Evolutionary conservation across 352 stramenopile species (phyloP), one percentile per base, ranked within the genome.

Genomic region (Globisporangium camurandrum): DNA sequence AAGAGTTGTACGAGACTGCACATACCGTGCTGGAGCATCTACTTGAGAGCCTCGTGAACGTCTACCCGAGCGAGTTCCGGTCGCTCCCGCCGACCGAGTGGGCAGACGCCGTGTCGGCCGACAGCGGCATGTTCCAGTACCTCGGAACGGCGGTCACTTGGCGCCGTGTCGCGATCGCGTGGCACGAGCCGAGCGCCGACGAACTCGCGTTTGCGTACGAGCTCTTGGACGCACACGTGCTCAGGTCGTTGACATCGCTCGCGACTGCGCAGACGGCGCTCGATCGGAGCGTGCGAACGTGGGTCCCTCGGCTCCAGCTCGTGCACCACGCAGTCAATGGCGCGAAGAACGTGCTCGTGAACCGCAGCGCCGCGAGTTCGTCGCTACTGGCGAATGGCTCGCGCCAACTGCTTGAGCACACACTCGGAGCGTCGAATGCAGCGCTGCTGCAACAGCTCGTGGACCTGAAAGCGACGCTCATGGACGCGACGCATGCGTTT

Each of bases 41-140:
- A 11, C 59, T 89, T 1, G 42, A 49, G 19, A 71, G 55, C 4
- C 60, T 88, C 31, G 44, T 80, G 1, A 59, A 59, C 16, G 69
- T 84, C 6, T 88, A 88, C 51, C 69, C 70, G 19, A 49, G 69
- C 1, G 78, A 89, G 23, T 86, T 84, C 36, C 64, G 75, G 11
- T 87, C 75, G 5, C 54, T 89, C 33, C 61, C 78, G 27, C 57
- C 52, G 30, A 28, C n/a, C 6, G 67, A 76, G 24, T 87, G 72
- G 75, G 16, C 26, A 3, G 46, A 71, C 31, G 74, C 69, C 14
- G 74, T 57, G 9, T 72, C 59, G 26, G 46, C 46, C 16, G 53
- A 65, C 8, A 73, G 60, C 40, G 66, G 69, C 19, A 72, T 75
- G 52, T 83, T 78, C 42, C 73, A 87, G 38, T 89, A 81, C 47